Conservation (phyloP, 1,139 yeast species). For the Candida sanyaensis region DNA sequence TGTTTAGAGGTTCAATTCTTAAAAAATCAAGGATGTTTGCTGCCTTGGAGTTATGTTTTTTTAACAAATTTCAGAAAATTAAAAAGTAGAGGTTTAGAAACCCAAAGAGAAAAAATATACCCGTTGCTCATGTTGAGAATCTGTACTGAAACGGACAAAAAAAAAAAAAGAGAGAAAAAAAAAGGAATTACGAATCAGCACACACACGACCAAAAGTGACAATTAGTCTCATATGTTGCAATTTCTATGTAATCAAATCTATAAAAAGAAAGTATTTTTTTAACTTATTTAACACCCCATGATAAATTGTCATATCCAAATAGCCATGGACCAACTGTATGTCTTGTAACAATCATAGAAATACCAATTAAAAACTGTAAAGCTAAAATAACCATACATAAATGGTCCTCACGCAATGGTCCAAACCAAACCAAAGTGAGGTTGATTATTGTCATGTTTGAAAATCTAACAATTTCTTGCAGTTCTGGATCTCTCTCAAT, state of each 20-base stretch:
- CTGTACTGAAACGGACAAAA: background rate
- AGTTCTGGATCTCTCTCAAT: constrained; percentile 37
- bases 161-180: too few relatives aligned
- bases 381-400: constrained; percentile 60
- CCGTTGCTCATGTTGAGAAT: background rate
- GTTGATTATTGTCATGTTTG: constrained; percentile 88
- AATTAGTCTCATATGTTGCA: background rate
- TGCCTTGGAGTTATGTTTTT: background rate
- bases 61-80: too few relatives aligned
- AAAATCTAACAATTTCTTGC: constrained; percentile 48
- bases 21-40: background rate
- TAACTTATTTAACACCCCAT: constrained; percentile 41
- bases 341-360: constrained; percentile 70
- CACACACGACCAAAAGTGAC: too few relatives aligned
- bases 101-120: background rate
- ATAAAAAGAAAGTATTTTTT: constrained; percentile 1
- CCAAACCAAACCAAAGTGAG: constrained; percentile 83
- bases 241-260: background rate
- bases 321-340: constrained; percentile 79
- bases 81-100: too few relatives aligned
- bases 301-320: constrained; percentile 86
- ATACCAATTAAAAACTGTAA: constrained; percentile 71
- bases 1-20: too few relatives aligned
- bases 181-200: background rate
- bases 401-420: constrained; percentile 79